These are phyloP conservation scores for Croton laevigatus DNA, from an alignment of 441 rosid genomes.

Conservation along the genomic window DNA sequence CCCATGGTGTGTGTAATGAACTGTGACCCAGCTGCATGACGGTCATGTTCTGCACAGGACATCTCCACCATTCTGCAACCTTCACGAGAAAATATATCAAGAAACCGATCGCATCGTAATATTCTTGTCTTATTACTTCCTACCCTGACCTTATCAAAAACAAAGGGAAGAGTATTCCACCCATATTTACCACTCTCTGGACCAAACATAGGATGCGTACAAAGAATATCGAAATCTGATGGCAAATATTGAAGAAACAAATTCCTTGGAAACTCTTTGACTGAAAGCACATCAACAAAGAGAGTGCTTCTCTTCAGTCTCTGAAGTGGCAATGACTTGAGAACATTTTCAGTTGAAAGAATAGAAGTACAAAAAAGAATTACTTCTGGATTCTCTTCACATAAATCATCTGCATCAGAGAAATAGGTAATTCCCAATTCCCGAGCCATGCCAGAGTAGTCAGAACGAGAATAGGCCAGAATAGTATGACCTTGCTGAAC, in stretches of 20 bases:
- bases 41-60: conserved; percentile 67
- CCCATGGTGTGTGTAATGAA: conserved; percentile 72
- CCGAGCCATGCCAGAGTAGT: conserved; percentile 47
- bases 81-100: conserved; percentile 54
- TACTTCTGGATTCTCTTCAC: conserved; percentile 74
- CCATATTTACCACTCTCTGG: conserved; percentile 71
- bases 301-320: conserved; percentile 71
- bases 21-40: conserved; percentile 69
- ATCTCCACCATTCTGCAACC: conserved; percentile 69
- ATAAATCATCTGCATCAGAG: conserved; percentile 52
- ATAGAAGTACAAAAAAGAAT: conserved; percentile 67
- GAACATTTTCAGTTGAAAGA: conserved; percentile 60
- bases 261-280: conserved; percentile 68
- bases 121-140: conserved; percentile 35
- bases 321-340: conserved; percentile 55
- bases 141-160: conserved; percentile 62
- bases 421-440: conserved; percentile 50
- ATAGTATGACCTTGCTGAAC: conserved; percentile 57
- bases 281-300: conserved; percentile 75
- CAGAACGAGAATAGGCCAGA: conserved; percentile 60
- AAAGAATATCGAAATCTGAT: conserved; percentile 52
- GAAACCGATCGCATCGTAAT: conserved; percentile 46
- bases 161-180: conserved; percentile 52
- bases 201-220: conserved; percentile 80
- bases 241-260: conserved; percentile 53